These are phyloP conservation scores for Pleoardoris graminearum DNA, from an alignment of 2,329 filamentous ascomycete genomes.

Conservation along the genomic window DNA sequence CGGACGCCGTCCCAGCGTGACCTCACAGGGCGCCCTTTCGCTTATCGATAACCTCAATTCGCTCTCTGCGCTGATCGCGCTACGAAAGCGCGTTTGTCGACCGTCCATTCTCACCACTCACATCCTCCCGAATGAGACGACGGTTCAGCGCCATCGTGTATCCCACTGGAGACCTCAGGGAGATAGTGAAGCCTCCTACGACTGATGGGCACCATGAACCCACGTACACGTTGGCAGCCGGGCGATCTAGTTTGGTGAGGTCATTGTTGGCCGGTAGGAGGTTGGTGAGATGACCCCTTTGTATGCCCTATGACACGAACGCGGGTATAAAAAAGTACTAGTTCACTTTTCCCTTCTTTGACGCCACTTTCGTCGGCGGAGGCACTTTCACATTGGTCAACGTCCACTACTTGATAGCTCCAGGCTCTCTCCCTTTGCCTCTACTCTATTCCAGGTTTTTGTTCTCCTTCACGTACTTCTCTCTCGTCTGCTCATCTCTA, in stretches of 20 bases:
- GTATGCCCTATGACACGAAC: background rate
- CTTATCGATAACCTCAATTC: conserved; percentile 11
- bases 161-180: too few relatives aligned
- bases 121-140: background rate
- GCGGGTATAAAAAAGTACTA: background rate
- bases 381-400: background rate
- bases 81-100: background rate
- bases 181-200: background rate
- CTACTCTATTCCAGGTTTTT: background rate
- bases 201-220: background rate
- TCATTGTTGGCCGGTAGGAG: conserved; percentile 4
- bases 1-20: background rate
- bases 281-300: background rate
- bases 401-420: conserved; percentile 1
- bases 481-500: background rate
- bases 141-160: too few relatives aligned
- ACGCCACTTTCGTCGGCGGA: conserved; percentile 17
- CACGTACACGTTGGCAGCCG: background rate
- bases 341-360: background rate
- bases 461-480: background rate
- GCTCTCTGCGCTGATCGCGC: conserved; percentile 12
- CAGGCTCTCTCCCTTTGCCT: background rate
- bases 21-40: conserved; percentile 5
- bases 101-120: conserved; percentile 6
- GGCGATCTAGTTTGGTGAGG: background rate